phyloP scores from a whole-genome alignment of 345 rosid species.

The Camelina hispida region DNA sequence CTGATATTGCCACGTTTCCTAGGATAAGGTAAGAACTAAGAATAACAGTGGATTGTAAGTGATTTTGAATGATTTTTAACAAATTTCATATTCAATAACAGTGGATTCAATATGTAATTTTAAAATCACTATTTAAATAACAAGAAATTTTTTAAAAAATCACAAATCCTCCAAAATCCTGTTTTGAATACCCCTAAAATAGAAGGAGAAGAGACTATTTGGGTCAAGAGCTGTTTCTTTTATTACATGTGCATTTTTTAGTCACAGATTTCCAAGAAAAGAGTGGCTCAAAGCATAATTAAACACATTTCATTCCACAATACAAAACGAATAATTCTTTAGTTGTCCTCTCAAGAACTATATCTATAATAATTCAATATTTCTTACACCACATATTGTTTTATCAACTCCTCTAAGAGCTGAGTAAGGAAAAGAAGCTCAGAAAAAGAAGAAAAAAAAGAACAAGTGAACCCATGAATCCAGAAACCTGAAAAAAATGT shows the following conservation, averaged over 20 bases:
- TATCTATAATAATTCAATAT: conserved; percentile 36
- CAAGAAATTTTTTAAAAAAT: no score
- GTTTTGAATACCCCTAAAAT: no score
- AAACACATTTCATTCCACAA: conserved; percentile 26
- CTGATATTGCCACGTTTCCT: no score
- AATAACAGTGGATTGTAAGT: no score
- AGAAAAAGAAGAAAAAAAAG: conserved; percentile 30
- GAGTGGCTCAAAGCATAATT: background rate
- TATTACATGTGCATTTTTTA: background rate
- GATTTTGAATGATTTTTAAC: no score
- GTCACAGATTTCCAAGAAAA: background rate
- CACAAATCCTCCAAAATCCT: no score
- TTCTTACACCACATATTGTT: conserved; percentile 31
- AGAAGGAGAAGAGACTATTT: no score
- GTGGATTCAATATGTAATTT: no score
- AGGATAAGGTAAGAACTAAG: no score
- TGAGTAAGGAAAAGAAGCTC: conserved; percentile 9
- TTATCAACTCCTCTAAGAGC: conserved; percentile 23
- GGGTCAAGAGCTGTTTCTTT: no score
- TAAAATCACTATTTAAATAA: no score
- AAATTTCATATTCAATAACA: no score
- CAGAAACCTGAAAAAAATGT: conserved; percentile 23
- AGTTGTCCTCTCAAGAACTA: conserved; percentile 33
- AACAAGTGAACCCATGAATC: conserved; percentile 26
- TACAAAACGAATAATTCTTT: conserved; percentile 28